Base-by-base conservation (phyloP, 2,329 filamentous ascomycete species). In the Xylaria sp. region DNA sequence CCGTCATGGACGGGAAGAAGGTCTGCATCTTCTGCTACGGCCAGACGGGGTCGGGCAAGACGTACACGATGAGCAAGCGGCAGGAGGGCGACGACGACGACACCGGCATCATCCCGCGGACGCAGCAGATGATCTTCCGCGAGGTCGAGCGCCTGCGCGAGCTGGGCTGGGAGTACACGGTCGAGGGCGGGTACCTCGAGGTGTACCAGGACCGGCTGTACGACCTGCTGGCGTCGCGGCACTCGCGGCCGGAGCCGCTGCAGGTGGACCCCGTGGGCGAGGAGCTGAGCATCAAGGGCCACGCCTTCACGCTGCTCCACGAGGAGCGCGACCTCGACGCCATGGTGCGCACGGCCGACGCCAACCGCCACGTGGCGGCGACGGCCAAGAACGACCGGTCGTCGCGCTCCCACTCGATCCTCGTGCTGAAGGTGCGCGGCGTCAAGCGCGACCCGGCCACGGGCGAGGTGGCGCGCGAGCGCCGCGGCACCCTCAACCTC, bases 11-110 rank as follows among this genome's bases (percentile, higher is more conserved):
- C 67, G 94, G 94, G 1, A 99, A 96, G 77, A 99, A 97, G 64
- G 94, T 99, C 47, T 97, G 93, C 73, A 97, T 99, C 59, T 96
- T 99, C 75, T 97, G 92, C 69, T 99, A 99, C 69, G 94, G 94
- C 40, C 94, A 99, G 72, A 99, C 94, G 0, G 94, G 94, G 2
- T 94, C 92, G 17, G 94, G 94, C 56, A 99, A 99, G 79, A 99
- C 94, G 0, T 90, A 88, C 69, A 97, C 94, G 3, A 99, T 99
- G 94, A 70, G 68, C 52, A 60, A 61, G 29, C 63, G 63, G 20
- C 42, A 57, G 19, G 51, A 22, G 4, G 64, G 95, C 90, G 8
- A 89, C 88, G 0, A 74, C 78, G 1, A 65, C 19, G 91, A 65
- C 20, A 91, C 97, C 64, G 94, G 94, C 62, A 97, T 99, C 88